Evolutionary conservation across 2,329 filamentous ascomycete genomes (phyloP).

Genomic region (Aspergillus udagawae): DNA sequence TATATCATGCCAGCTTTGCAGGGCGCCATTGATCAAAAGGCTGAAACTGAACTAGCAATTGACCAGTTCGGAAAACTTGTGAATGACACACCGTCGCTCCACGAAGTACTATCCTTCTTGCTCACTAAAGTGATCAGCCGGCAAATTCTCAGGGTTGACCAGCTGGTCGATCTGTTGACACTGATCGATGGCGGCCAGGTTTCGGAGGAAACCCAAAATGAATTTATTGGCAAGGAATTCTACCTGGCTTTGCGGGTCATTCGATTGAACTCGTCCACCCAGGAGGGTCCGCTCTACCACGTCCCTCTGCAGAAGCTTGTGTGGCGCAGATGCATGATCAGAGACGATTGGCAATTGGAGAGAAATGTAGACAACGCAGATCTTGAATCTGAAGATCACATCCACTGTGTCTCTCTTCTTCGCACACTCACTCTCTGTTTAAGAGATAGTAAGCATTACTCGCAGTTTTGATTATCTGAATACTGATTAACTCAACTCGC

Average conservation of each 20-base stretch:
- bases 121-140: constrained; percentile 68
- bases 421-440: constrained; percentile 62
- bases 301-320: constrained; percentile 46
- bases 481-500: constrained; percentile 7
- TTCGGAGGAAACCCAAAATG: constrained; percentile 44
- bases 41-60: constrained; percentile 71
- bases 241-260: constrained; percentile 63
- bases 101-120: constrained; percentile 65
- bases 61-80: constrained; percentile 58
- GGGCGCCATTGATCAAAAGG: constrained; percentile 72
- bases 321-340: constrained; percentile 81
- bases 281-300: constrained; percentile 41
- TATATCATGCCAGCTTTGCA: constrained; percentile 65
- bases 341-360: constrained; percentile 77
- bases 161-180: constrained; percentile 65
- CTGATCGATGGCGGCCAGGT: constrained; percentile 59
- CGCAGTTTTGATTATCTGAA: not conserved
- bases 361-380: constrained; percentile 78
- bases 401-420: constrained; percentile 66
- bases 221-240: constrained; percentile 61
- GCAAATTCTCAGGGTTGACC: constrained; percentile 57
- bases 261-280: constrained; percentile 52
- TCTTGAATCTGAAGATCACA: constrained; percentile 57
- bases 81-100: constrained; percentile 62
- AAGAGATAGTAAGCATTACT: constrained; percentile 38